Conservation (phyloP, 441 rosid species). For the Manihot esculenta region DNA sequence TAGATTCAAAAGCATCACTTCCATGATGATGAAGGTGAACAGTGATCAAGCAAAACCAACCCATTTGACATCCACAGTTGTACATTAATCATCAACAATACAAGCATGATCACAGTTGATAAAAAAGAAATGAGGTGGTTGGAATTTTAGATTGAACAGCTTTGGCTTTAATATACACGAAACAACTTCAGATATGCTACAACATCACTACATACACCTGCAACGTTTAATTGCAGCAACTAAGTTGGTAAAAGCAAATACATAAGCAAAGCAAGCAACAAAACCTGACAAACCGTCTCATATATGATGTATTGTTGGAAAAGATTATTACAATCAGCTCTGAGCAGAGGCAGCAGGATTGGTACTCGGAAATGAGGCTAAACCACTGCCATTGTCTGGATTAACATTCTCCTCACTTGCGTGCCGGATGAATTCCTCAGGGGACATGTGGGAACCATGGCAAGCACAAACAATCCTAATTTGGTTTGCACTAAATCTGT, state of each 20-base stretch:
- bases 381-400: conserved; percentile 48
- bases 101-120: not conserved
- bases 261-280: not conserved
- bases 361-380: conserved; percentile 44
- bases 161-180: conserved; percentile 16
- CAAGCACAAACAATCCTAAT: conserved; percentile 94
- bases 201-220: conserved; percentile 25
- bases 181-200: conserved; percentile 12
- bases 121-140: not conserved
- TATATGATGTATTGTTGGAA: not conserved
- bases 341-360: conserved; percentile 84
- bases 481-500: conserved; percentile 62
- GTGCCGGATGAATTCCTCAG: conserved; percentile 85
- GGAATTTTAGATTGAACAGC: conserved; percentile 7
- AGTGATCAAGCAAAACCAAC: not conserved
- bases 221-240: conserved; percentile 23
- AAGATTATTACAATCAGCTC: conserved; percentile 43
- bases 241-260: conserved; percentile 6
- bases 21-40: not conserved
- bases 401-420: conserved; percentile 65
- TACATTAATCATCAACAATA: not conserved
- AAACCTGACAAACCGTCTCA: conserved; percentile 13
- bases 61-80: no score
- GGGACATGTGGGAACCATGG: conserved; percentile 81
- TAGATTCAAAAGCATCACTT: not conserved